These are phyloP conservation scores for Nicotiana rustica DNA, from an alignment of 305 asterid species.

Conservation along the genomic window DNA sequence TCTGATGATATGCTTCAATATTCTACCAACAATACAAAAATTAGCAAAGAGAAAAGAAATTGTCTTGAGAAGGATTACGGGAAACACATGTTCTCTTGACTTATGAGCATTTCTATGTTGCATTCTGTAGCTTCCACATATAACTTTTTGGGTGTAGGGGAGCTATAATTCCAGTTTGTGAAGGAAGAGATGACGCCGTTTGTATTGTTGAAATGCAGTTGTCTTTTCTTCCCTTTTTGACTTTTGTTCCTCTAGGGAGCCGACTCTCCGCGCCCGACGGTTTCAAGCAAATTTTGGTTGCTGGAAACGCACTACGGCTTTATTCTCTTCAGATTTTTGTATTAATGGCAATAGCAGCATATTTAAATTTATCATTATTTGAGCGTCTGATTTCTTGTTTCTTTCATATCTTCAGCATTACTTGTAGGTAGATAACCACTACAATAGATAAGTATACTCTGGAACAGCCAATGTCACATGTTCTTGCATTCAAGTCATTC, in stretches of 20 bases:
- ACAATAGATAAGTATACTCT: background rate
- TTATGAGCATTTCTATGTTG: background rate
- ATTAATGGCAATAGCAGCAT: background rate
- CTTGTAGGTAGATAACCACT: background rate
- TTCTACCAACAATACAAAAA: constrained; percentile 11
- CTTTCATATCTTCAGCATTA: background rate
- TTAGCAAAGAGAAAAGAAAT: background rate
- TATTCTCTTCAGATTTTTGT: background rate
- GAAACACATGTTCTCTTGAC: background rate
- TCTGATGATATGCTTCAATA: background rate
- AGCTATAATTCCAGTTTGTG: background rate
- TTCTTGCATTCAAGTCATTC: background rate
- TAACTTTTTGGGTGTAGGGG: too few relatives aligned
- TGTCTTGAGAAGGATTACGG: background rate
- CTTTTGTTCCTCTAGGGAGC: constrained; percentile 6
- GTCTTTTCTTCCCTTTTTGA: background rate
- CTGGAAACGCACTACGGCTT: background rate
- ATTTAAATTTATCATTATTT: background rate
- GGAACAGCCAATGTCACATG: background rate
- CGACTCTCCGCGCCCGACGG: background rate
- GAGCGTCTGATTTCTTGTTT: background rate
- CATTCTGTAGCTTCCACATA: background rate
- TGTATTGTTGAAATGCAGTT: background rate
- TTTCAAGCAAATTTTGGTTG: background rate
- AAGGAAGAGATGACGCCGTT: background rate